Conservation (phyloP, 805 yeast genomes). For the Saturnispora besseyi region DNA sequence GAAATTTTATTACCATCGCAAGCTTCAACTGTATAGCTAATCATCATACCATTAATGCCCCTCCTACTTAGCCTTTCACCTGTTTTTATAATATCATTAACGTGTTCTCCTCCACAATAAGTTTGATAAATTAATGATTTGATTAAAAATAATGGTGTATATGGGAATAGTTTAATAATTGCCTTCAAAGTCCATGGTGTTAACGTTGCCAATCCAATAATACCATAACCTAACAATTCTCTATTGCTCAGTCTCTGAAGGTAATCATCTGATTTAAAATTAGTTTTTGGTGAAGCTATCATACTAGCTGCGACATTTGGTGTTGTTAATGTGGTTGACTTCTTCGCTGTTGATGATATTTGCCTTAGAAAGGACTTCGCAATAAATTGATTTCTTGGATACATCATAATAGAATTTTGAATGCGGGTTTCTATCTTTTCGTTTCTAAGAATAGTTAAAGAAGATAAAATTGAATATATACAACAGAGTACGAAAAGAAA, state of each 20-base stretch:
- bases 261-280: slow-evolving; percentile 23
- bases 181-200: slow-evolving; percentile 52
- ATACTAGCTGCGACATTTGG: background rate
- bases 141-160: slow-evolving; percentile 61
- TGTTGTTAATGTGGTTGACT: background rate
- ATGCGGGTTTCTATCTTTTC: no score
- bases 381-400: background rate
- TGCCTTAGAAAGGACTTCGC: slow-evolving; percentile 1
- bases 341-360: slow-evolving; percentile 5
- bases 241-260: slow-evolving; percentile 43
- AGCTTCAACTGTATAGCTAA: slow-evolving; percentile 89
- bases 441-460: background rate
- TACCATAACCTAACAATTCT: slow-evolving; percentile 54
- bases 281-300: background rate
- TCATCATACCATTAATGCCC: slow-evolving; percentile 90
- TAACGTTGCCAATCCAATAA: slow-evolving; percentile 62
- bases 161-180: slow-evolving; percentile 61
- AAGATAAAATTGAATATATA: no score
- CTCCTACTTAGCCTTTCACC: slow-evolving; percentile 58
- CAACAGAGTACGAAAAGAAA: background rate
- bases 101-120: slow-evolving; percentile 85
- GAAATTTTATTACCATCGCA: slow-evolving; percentile 64
- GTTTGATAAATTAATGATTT: slow-evolving; percentile 68
- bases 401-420: background rate
- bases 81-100: slow-evolving; percentile 58